Evolutionary conservation across 768 basidiomycete genomes (phyloP).

Genomic region (Hygrophorus russula): DNA sequence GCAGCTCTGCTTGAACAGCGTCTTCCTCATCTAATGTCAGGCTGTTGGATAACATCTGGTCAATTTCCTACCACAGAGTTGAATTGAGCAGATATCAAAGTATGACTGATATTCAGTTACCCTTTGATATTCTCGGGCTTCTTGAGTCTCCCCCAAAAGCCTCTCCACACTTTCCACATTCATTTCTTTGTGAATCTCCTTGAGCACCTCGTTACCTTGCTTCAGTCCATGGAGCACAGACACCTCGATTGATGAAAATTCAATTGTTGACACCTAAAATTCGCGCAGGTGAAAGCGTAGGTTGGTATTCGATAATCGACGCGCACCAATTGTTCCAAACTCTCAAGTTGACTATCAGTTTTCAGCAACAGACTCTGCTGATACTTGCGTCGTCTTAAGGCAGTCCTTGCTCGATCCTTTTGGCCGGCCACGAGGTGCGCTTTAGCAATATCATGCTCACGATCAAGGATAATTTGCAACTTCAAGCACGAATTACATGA

Average conservation of each 20-base stretch:
- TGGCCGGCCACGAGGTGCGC: slow-evolving; percentile 69
- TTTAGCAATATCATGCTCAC: slow-evolving; percentile 86
- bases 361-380: slow-evolving; percentile 79
- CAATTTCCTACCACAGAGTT: slow-evolving; percentile 64
- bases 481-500: slow-evolving; percentile 17
- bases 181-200: slow-evolving; percentile 91
- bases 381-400: slow-evolving; percentile 86
- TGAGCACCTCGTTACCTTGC: slow-evolving; percentile 88
- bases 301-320: neutral
- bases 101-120: slow-evolving; percentile 24
- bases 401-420: slow-evolving; percentile 80
- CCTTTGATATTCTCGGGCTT: slow-evolving; percentile 85
- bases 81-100: neutral
- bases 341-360: slow-evolving; percentile 86
- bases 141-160: slow-evolving; percentile 84
- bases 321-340: slow-evolving; percentile 77
- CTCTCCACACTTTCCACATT: slow-evolving; percentile 89
- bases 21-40: slow-evolving; percentile 90
- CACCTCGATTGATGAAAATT: slow-evolving; percentile 90
- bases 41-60: slow-evolving; percentile 72
- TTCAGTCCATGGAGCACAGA: slow-evolving; percentile 88
- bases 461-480: slow-evolving; percentile 80
- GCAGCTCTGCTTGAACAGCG: slow-evolving; percentile 78
- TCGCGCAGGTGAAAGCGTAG: neutral
- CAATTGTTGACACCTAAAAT: slow-evolving; percentile 83